A percentile compares a stretch with the other conserved stretches of the same genome.
Conservation (phyloP, 257 asterid species). For the Plantago ovata region DNA sequence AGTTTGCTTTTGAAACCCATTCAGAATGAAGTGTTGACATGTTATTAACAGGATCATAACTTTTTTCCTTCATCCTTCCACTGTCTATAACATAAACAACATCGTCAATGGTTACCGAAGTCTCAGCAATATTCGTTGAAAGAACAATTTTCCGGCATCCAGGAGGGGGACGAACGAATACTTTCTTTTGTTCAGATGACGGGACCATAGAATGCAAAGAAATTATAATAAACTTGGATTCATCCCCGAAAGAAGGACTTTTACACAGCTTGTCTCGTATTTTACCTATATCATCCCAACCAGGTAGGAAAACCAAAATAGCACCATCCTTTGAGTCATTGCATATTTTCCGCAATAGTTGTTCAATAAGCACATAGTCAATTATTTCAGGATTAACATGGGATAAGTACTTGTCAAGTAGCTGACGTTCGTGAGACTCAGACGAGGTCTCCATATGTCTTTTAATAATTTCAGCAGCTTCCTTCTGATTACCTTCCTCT, state of each 20-base stretch:
- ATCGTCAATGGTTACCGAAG: constrained; percentile 89
- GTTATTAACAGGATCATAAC: constrained; percentile 78
- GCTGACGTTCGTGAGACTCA: constrained; percentile 35
- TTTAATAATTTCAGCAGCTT: constrained; percentile 62
- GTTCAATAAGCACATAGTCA: constrained; percentile 76
- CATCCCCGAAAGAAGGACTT: constrained; percentile 61
- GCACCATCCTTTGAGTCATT: constrained; percentile 70
- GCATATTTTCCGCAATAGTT: constrained; percentile 70
- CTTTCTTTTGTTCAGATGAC: constrained; percentile 71
- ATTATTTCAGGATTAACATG: constrained; percentile 60
- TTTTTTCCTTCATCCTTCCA: constrained; percentile 91
- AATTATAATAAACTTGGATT: constrained; percentile 53
- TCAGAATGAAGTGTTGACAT: constrained; percentile 88
- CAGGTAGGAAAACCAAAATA: constrained; percentile 85
- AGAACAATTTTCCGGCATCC: constrained; percentile 91
- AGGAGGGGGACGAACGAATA: constrained; percentile 53
- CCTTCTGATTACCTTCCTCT: constrained; percentile 42
- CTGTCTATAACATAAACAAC: constrained; percentile 91
- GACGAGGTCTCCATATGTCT: constrained; percentile 49
- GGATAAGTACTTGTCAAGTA: constrained; percentile 73
- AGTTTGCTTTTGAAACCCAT: constrained; percentile 96
- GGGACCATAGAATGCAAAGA: constrained; percentile 92
- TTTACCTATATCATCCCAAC: constrained; percentile 88
- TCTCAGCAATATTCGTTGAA: constrained; percentile 94
- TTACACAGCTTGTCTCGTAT: constrained; percentile 53